Evolutionary conservation across 345 rosid genomes (phyloP).

Genomic region (Lepidium aucheri): DNA sequence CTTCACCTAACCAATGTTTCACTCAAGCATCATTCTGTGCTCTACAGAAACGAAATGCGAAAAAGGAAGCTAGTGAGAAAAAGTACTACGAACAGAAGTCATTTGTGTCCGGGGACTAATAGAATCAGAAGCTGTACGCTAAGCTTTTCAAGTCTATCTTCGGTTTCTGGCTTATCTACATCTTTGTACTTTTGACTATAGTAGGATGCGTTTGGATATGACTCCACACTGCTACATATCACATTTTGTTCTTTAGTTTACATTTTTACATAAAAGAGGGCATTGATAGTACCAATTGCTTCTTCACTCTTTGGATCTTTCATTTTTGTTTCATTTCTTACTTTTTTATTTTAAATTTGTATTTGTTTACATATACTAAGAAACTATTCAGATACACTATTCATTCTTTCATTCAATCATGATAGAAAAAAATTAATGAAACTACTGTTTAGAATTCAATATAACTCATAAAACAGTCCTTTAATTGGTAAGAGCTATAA

Average conservation of each 20-base stretch:
- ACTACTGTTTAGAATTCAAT: neutral
- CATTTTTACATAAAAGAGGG: constrained; percentile 9
- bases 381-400: neutral
- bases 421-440: neutral
- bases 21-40: neutral
- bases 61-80: constrained; percentile 53
- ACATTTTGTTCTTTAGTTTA: constrained; percentile 17
- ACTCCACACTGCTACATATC: constrained; percentile 7
- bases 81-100: constrained; percentile 60
- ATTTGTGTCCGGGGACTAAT: constrained; percentile 44
- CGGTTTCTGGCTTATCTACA: neutral
- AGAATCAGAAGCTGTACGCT: constrained; percentile 5
- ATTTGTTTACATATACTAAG: neutral
- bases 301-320: neutral
- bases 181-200: neutral
- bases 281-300: constrained; percentile 1
- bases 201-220: constrained; percentile 20
- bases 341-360: neutral
- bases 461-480: neutral
- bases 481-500: neutral
- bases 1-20: neutral
- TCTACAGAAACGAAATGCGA: constrained; percentile 56
- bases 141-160: constrained; percentile 8
- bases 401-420: neutral
- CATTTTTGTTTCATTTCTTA: neutral